These are phyloP conservation scores for Xylaria sp. DNA, from an alignment of 2,329 filamentous ascomycete genomes.

Conservation along the genomic window DNA sequence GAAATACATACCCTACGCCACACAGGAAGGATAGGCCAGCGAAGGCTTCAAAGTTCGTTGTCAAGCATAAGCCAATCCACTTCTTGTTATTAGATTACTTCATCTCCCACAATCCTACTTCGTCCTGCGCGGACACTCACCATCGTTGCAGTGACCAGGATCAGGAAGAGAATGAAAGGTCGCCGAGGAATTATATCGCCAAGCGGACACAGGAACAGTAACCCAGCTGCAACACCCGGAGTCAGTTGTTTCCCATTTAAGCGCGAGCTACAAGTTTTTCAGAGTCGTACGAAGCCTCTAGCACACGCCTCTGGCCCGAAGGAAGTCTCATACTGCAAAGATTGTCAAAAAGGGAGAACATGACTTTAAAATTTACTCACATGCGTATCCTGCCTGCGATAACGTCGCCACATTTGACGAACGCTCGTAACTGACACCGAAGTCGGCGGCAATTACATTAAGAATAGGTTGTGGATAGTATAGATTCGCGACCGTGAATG, in stretches of 20 bases:
- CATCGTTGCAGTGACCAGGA: slow-evolving; percentile 70
- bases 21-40: slow-evolving; percentile 71
- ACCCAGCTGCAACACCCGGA: slow-evolving; percentile 53
- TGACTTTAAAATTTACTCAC: background rate
- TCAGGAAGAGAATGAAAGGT: slow-evolving; percentile 69
- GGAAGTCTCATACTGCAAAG: background rate
- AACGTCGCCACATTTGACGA: slow-evolving; percentile 69
- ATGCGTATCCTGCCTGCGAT: slow-evolving; percentile 77
- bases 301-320: background rate
- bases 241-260: slow-evolving; percentile 1
- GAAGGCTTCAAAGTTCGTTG: slow-evolving; percentile 67
- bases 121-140: slow-evolving; percentile 52
- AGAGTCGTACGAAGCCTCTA: background rate
- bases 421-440: slow-evolving; percentile 69
- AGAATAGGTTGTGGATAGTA: slow-evolving; percentile 77
- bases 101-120: background rate
- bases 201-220: slow-evolving; percentile 73
- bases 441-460: slow-evolving; percentile 71
- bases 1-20: slow-evolving; percentile 52
- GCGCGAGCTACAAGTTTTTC: background rate
- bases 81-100: slow-evolving; percentile 35
- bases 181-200: slow-evolving; percentile 69
- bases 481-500: slow-evolving; percentile 75
- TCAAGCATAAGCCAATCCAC: slow-evolving; percentile 72
- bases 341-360: background rate